Conservation (phyloP, 2,329 filamentous ascomycete species). For the Aureobasidium sp. region DNA sequence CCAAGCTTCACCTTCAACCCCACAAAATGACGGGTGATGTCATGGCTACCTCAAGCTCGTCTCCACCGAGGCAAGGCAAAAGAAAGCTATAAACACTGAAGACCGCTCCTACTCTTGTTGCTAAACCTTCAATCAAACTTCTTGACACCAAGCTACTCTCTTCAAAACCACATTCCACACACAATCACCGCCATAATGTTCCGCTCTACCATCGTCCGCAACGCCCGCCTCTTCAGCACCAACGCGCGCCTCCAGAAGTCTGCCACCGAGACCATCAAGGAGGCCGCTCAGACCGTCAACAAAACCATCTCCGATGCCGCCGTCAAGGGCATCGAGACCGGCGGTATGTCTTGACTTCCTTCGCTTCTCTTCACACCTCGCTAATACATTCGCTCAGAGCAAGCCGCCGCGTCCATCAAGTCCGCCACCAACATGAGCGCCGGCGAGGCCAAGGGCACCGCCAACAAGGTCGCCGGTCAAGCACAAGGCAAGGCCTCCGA, state of each 20-base stretch:
- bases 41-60: conserved; percentile 1
- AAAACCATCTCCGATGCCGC: conserved; percentile 48
- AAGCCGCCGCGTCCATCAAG: conserved; percentile 42
- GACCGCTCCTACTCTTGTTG: neutral
- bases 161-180: neutral
- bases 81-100: conserved; percentile 6
- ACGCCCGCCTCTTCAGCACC: conserved; percentile 49
- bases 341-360: conserved; percentile 42
- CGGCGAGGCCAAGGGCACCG: conserved; percentile 33
- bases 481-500: conserved; percentile 36
- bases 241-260: conserved; percentile 43
- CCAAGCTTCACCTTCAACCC: conserved; percentile 1
- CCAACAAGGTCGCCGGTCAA: conserved; percentile 26
- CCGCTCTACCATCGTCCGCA: conserved; percentile 38
- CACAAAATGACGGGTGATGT: neutral
- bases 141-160: neutral
- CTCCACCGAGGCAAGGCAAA: neutral
- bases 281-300: conserved; percentile 53
- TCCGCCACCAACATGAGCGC: conserved; percentile 26
- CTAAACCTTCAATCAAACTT: neutral
- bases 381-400: conserved; percentile 35
- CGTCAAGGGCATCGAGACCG: conserved; percentile 57
- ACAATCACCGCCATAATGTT: conserved; percentile 35
- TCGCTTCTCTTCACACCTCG: neutral
- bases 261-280: conserved; percentile 50